Percentiles rank a stretch among this genome's conserved stretches.
Evolutionary conservation across 345 rosid species (phyloP).

Genomic region (Lepidium didymum): DNA sequence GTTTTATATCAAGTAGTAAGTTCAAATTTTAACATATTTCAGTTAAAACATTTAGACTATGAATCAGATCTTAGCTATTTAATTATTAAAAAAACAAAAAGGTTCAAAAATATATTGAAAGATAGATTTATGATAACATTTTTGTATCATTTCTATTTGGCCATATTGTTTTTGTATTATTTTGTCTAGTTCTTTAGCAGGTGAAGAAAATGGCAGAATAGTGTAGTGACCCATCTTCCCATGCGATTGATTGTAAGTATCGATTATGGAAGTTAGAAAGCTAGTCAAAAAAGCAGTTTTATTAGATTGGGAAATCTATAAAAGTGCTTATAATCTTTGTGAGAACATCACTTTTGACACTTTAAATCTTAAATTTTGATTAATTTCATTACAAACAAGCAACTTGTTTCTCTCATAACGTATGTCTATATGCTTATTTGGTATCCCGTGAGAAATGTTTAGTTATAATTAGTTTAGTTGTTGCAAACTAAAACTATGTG

Average conservation of each 20-base stretch:
- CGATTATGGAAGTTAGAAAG: conserved; percentile 25
- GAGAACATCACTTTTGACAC: neutral
- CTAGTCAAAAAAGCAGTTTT: conserved; percentile 29
- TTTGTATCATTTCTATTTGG: conserved; percentile 15
- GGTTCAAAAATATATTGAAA: too few species aligned
- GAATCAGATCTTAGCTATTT: too few species aligned
- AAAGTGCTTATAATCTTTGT: conserved; percentile 6
- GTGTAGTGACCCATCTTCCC: conserved; percentile 14
- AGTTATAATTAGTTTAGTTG: neutral
- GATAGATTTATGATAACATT: neutral
- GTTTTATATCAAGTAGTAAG: too few species aligned
- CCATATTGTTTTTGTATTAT: conserved; percentile 11
- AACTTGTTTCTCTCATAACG: neutral
- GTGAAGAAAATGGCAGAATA: conserved; percentile 11
- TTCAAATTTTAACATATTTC: too few species aligned
- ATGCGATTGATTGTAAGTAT: conserved; percentile 27
- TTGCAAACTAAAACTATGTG: neutral
- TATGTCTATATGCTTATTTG: neutral
- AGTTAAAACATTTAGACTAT: too few species aligned
- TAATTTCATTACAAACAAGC: neutral
- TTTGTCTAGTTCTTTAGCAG: conserved; percentile 11
- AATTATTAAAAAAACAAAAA: too few species aligned
- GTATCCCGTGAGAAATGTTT: neutral
- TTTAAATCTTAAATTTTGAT: neutral
- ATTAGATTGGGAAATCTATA: conserved; percentile 6